These are phyloP conservation scores for Sclerotinia nivalis DNA, from an alignment of 2,329 filamentous ascomycete genomes.

Conservation along the genomic window DNA sequence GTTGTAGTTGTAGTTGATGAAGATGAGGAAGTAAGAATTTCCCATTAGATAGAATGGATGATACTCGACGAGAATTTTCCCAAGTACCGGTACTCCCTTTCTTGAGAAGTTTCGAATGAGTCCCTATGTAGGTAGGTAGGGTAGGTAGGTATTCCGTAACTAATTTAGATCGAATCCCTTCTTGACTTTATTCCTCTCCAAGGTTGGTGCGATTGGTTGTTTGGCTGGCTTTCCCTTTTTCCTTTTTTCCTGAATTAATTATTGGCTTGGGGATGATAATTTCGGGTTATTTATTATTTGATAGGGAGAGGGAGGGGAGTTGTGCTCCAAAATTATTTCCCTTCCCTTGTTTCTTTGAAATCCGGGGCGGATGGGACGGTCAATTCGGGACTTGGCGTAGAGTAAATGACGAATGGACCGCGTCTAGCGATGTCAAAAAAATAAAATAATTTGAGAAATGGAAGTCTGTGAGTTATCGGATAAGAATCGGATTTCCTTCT, in stretches of 20 bases:
- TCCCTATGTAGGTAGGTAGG: neutral
- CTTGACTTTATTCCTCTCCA: neutral
- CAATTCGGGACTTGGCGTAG: conserved; percentile 11
- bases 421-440: conserved; percentile 12
- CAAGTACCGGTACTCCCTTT: too few species aligned
- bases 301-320: neutral
- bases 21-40: too few species aligned
- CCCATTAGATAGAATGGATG: too few species aligned
- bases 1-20: too few species aligned
- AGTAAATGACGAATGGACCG: conserved; percentile 8
- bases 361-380: conserved; percentile 7
- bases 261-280: neutral
- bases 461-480: neutral
- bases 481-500: neutral
- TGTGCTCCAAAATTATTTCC: neutral
- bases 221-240: neutral
- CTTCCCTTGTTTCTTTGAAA: conserved; percentile 4
- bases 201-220: too few species aligned
- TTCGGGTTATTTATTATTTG: too few species aligned
- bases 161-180: neutral
- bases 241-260: neutral
- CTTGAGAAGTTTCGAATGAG: too few species aligned
- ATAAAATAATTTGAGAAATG: neutral
- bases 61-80: too few species aligned
- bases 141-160: neutral